Conservation (phyloP, 1,284 basidiomycete genomes). For the Austroboletus niveus region DNA sequence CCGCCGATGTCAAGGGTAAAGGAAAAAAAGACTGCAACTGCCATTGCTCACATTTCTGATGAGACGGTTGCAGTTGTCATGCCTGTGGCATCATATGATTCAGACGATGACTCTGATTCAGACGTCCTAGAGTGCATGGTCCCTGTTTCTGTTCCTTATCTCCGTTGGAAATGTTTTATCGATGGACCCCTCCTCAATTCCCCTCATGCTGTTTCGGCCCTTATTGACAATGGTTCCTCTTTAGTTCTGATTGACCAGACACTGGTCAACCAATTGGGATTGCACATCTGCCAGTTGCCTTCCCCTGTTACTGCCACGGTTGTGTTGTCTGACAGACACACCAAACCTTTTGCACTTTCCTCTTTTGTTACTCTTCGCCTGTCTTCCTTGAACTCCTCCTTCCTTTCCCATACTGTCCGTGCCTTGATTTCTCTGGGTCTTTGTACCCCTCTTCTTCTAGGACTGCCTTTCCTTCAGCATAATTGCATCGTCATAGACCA, state of each 20-base stretch:
- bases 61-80: neutral
- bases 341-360: neutral
- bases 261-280: neutral
- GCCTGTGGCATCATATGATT: neutral
- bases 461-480: neutral
- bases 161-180: neutral
- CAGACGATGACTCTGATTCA: neutral
- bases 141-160: neutral
- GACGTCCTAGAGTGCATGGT: neutral
- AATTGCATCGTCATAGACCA: conserved; percentile 1
- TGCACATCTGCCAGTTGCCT: neutral
- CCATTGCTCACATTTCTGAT: neutral
- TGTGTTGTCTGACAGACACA: neutral
- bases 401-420: neutral
- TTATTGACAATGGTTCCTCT: conserved; percentile 4
- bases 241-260: conserved; percentile 3
- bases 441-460: neutral
- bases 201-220: neutral
- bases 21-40: neutral
- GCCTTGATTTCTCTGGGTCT: neutral
- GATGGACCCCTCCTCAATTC: neutral
- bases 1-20: neutral
- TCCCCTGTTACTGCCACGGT: neutral
- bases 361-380: neutral
- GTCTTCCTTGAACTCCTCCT: neutral